A percentile compares a stretch with the other conserved stretches of the same genome.
These are phyloP conservation scores for Heimioporus sp. DNA, from an alignment of 768 basidiomycete genomes.

Conservation along the genomic window DNA sequence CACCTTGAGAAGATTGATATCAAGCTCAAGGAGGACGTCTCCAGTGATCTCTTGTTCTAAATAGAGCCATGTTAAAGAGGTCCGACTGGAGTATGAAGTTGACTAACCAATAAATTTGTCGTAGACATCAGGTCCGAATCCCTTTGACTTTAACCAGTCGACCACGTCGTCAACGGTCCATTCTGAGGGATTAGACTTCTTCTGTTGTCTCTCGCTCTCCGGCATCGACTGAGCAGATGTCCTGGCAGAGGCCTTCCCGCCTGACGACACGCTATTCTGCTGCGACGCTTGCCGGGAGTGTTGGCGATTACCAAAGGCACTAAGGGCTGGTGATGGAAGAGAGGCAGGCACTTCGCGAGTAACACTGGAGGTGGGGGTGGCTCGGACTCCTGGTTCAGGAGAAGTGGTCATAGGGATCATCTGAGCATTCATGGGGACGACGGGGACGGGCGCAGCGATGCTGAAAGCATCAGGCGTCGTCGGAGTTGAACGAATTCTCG, in stretches of 20 bases:
- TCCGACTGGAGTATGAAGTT: not conserved
- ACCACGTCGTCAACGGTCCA: conserved; percentile 91
- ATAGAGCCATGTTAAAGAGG: not conserved
- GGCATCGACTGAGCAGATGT: conserved; percentile 16
- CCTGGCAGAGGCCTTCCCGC: conserved; percentile 21
- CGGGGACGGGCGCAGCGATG: conserved; percentile 24
- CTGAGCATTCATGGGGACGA: conserved; percentile 14
- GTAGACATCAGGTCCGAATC: conserved; percentile 81
- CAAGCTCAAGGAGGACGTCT: conserved; percentile 93
- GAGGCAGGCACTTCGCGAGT: conserved; percentile 28
- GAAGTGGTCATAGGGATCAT: conserved; percentile 24
- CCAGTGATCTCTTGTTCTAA: conserved; percentile 98
- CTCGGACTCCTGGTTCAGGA: conserved; percentile 18
- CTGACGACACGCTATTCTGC: conserved; percentile 39
- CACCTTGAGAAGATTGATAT: conserved; percentile 83
- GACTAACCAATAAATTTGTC: conserved; percentile 81
- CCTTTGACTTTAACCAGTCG: conserved; percentile 81
- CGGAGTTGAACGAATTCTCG: conserved; percentile 23
- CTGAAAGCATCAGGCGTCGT: conserved; percentile 25
- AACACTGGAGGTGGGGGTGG: conserved; percentile 23
- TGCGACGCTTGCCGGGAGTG: conserved; percentile 37
- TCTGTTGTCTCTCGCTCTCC: conserved; percentile 16
- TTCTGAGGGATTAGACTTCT: conserved; percentile 51
- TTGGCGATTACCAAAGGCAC: conserved; percentile 21
- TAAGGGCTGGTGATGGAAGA: conserved; percentile 30